Evolutionary conservation across 192 early-diverging fungal species (phyloP), one percentile per base, ranked within the genome.

Genomic region (Coemansia sp.): DNA sequence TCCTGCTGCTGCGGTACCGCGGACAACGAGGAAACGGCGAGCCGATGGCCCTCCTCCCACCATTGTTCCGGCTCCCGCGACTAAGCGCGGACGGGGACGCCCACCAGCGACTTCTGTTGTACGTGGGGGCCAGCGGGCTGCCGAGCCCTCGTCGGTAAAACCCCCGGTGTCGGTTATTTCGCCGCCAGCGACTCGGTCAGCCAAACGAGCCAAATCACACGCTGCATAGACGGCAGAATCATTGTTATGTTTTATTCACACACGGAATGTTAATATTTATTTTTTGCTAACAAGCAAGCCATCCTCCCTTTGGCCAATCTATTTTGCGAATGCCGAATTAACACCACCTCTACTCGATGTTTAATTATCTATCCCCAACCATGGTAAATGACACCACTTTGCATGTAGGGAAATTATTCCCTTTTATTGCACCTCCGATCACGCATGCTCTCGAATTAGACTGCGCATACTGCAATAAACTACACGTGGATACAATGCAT

Each of bases 161-260:
- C 30, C n/a, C 5, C 30, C 30, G 30, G 9, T 8, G 50, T 34
- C 50, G 11, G 11, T 34, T 4, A 43, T 30, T 21, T 55, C 65
- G 6, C 65, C 58, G 39, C 65, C 58, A 15, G 40, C 25, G 13
- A 58, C 63, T 7, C 63, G 63, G 40, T 38, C 55, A 9, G 34
- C 63, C 18, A 65, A 58, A 35, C 63, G 63, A 8, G 40, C 30
- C 5, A 31, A 31, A 31, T 31, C 30, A 4, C 30, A 31, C 9
- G 30, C 30, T 6, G 9, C 30, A 4, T 31, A 31, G 9, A 31
- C 30, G 9, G 9, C 4, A 31, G 4, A 31, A 31, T 31, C 9
- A 31, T 31, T 31, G 9, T 31, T 8, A 4, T 8, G 30, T 6
- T 31, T 31, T 8, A 31, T 31, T 31, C 4, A 8, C 30, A 31